Conservation (phyloP, 495 filamentous ascomycete species). For the Beverwykella pulmonaria region DNA sequence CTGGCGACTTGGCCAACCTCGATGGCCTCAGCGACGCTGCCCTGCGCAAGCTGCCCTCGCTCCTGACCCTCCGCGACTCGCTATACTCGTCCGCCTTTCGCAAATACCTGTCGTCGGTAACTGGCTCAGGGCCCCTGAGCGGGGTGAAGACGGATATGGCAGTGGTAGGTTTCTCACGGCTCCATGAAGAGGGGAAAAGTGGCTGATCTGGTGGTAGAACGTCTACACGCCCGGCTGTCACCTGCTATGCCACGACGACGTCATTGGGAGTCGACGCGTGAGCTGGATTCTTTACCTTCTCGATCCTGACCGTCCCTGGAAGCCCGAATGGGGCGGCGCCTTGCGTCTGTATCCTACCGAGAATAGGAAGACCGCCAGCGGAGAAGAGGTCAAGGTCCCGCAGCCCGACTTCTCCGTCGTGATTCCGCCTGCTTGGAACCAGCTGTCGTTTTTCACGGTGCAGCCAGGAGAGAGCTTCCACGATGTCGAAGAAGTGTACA, state of each 20-base stretch:
- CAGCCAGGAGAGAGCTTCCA: slow-evolving; percentile 97
- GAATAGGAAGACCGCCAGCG: slow-evolving; percentile 62
- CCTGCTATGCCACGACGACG: slow-evolving; percentile 95
- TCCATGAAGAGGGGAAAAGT: background rate
- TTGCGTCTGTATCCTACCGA: slow-evolving; percentile 83
- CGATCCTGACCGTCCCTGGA: slow-evolving; percentile 89
- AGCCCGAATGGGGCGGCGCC: slow-evolving; percentile 91
- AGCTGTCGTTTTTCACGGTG: slow-evolving; percentile 96
- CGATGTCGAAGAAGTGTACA: slow-evolving; percentile 97
- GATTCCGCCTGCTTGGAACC: slow-evolving; percentile 94
- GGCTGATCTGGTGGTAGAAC: slow-evolving; percentile 53
- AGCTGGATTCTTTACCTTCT: slow-evolving; percentile 97
- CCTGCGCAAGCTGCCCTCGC: slow-evolving; percentile 77
- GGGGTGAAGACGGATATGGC: slow-evolving; percentile 99
- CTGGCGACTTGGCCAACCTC: slow-evolving; percentile 94
- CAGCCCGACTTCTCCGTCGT: slow-evolving; percentile 70
- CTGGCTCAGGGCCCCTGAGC: slow-evolving; percentile 81
- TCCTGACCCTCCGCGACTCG: slow-evolving; percentile 85
- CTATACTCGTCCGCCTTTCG: slow-evolving; percentile 90
- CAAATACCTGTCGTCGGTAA: slow-evolving; percentile 81
- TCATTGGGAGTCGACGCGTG: slow-evolving; percentile 89
- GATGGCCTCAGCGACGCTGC: slow-evolving; percentile 86
- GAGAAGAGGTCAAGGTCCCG: slow-evolving; percentile 73
- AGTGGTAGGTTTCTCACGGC: slow-evolving; percentile 52
- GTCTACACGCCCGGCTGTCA: slow-evolving; percentile 96